These are phyloP conservation scores for Wakefieldia striispora DNA, from an alignment of 768 basidiomycete species.

Conservation along the genomic window DNA sequence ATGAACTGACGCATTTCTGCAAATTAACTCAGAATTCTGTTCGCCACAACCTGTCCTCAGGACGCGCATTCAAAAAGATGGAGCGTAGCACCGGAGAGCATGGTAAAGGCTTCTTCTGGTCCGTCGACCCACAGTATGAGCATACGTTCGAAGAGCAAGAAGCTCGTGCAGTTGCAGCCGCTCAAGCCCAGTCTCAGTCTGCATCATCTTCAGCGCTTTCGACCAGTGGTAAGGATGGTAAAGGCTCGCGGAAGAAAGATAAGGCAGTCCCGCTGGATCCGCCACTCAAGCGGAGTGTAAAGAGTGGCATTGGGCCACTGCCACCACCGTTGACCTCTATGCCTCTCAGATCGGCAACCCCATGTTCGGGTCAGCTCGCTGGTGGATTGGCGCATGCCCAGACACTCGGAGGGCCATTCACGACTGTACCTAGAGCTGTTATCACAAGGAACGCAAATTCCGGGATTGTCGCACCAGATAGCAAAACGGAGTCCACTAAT, in stretches of 20 bases:
- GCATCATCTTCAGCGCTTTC: constrained; percentile 17
- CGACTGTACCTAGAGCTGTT: constrained; percentile 4
- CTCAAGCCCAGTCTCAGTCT: constrained; percentile 26
- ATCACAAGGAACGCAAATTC: neutral
- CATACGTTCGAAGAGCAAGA: constrained; percentile 73
- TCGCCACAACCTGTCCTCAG: constrained; percentile 91
- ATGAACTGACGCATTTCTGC: constrained; percentile 11
- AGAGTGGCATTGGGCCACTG: constrained; percentile 55
- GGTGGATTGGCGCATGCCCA: neutral
- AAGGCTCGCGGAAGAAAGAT: constrained; percentile 54
- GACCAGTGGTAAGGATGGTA: constrained; percentile 38
- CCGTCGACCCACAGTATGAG: constrained; percentile 72
- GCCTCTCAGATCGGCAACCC: constrained; percentile 36
- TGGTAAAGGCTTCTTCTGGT: constrained; percentile 94
- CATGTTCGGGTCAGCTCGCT: constrained; percentile 2
- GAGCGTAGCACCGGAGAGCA: constrained; percentile 82
- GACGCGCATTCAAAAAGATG: constrained; percentile 88
- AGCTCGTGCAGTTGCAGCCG: constrained; percentile 38
- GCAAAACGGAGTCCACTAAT: constrained; percentile 8
- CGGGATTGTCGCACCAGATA: neutral
- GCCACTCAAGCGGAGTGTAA: constrained; percentile 66
- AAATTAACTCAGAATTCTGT: constrained; percentile 72
- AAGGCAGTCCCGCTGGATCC: constrained; percentile 55
- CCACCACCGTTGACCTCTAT: constrained; percentile 70
- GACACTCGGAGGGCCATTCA: neutral